Conservation (phyloP, 805 yeast species). For the Wickerhamiella occidentalis region DNA sequence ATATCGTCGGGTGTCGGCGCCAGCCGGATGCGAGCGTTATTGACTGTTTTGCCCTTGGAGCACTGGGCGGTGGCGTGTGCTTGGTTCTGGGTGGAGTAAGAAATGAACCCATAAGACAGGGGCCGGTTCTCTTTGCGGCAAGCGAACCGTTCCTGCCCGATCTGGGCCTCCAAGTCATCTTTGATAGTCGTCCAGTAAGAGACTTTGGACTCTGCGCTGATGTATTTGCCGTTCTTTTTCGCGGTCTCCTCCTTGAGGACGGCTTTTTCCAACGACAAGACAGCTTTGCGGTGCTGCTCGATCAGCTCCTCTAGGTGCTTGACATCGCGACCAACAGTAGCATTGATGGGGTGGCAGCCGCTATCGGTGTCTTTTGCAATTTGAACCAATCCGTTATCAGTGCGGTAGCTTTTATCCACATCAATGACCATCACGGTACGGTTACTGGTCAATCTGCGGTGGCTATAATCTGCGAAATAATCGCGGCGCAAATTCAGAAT, state of each 20-base stretch:
- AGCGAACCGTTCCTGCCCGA: slow-evolving; percentile 19
- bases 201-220: neutral
- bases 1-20: slow-evolving; percentile 30
- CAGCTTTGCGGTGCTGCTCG: slow-evolving; percentile 20
- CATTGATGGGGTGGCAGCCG: slow-evolving; percentile 9
- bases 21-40: slow-evolving; percentile 18
- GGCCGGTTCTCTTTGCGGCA: slow-evolving; percentile 12
- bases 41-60: slow-evolving; percentile 7
- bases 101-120: slow-evolving; percentile 27
- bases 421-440: slow-evolving; percentile 28
- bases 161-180: slow-evolving; percentile 18
- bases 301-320: slow-evolving; percentile 22
- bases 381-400: slow-evolving; percentile 21
- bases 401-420: slow-evolving; percentile 21
- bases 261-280: slow-evolving; percentile 21
- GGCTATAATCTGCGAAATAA: slow-evolving; percentile 19
- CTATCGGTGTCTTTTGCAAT: slow-evolving; percentile 6
- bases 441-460: slow-evolving; percentile 21
- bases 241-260: neutral
- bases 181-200: slow-evolving; percentile 17
- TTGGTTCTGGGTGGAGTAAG: slow-evolving; percentile 20
- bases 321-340: slow-evolving; percentile 24
- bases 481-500: slow-evolving; percentile 22
- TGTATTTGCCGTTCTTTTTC: neutral
- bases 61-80: slow-evolving; percentile 22